Evolutionary conservation across 2,329 filamentous ascomycete genomes (phyloP), one percentile per base, ranked within the genome.

Genomic region (Huntiella bhutanensis): DNA sequence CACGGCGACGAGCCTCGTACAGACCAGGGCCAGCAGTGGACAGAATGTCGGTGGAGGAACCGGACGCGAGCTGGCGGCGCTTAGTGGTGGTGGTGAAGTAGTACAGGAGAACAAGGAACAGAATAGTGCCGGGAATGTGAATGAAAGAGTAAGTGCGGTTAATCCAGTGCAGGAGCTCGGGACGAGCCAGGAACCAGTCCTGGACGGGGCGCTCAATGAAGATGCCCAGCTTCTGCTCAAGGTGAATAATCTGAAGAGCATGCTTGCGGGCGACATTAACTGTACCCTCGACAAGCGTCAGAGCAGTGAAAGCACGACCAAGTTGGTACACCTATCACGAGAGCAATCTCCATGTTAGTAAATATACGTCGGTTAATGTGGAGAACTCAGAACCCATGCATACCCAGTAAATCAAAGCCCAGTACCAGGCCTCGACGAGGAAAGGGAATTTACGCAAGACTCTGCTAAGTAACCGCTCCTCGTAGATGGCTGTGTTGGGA

Each of bases 391-490:
- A 37, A n/a, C 22, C 42, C 12, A n/a, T 46, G 56, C 70, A 54
- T 68, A 82, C 79, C 78, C 80, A 84, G 62, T 84, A 84, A 43
- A 84, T 77, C 51, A 82, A 62, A 2, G 75, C 73, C 80, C 80
- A 84, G 54, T 84, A 84, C 78, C 79, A 84, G 36, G 73, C 77
- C 59, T 85, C 81, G 1, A 77, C 75, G 22, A 84, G 59, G 56
- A 85, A 85, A 0, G 81, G 80, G 52, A 82, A 74, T 55, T 73
- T 77, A 48, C 67, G 67, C 11, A 84, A 66, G 33, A 84, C 53
- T 4, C 78, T 67, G 56, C 75, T 80, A 43, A 81, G 62, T 10
- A 78, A 60, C 41, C 72, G 69, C 51, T 72, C 67, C 52, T 69
- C 66, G 55, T 77, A 80, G 5, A 71, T 62, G 35, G 63, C 62